These are phyloP conservation scores for Eimeria acervulina DNA, from an alignment of 169 alveolate species.

Conservation along the genomic window DNA sequence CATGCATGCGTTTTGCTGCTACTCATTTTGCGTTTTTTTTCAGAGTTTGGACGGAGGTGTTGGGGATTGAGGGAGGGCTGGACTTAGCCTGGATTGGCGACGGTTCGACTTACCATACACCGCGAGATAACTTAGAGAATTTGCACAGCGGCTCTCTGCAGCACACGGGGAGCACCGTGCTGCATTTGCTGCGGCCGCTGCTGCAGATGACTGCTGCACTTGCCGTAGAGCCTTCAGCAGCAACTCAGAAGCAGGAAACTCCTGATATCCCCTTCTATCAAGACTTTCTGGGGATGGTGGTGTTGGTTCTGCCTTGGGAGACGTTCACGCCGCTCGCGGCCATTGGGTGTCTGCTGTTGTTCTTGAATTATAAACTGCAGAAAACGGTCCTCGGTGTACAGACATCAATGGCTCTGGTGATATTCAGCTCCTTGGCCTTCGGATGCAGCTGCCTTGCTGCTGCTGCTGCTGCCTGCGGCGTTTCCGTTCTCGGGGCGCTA, in stretches of 20 bases:
- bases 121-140: neutral
- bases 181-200: constrained; percentile 4
- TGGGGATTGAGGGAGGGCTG: constrained; percentile 19
- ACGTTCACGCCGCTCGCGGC: neutral
- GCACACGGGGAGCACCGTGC: constrained; percentile 18
- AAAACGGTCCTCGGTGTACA: constrained; percentile 20
- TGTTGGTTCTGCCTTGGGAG: constrained; percentile 32
- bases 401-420: neutral
- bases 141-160: constrained; percentile 31
- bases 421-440: constrained; percentile 10
- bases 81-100: constrained; percentile 50
- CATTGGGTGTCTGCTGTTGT: neutral
- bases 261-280: constrained; percentile 47
- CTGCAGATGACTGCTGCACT: neutral
- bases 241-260: neutral
- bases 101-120: constrained; percentile 10
- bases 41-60: constrained; percentile 46
- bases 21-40: neutral
- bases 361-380: neutral
- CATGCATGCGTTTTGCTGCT: neutral
- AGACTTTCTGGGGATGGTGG: neutral
- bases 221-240: neutral
- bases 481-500: constrained; percentile 24
- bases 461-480: constrained; percentile 29
- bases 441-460: constrained; percentile 69